Base-by-base conservation (phyloP, 106 monocot species). In the Dendrobium chrysotoxum region DNA sequence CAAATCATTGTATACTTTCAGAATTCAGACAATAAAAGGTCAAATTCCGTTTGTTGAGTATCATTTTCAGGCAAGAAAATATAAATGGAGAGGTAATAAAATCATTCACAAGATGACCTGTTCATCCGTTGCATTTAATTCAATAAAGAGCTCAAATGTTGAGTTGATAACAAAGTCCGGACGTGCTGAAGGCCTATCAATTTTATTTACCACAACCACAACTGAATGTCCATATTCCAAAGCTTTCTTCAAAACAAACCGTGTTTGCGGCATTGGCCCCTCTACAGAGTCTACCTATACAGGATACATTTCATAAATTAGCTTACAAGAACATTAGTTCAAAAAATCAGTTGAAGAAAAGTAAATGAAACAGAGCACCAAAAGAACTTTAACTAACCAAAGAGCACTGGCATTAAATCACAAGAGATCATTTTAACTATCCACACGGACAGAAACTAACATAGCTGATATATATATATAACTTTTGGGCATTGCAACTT, bases 71-170 rank as follows among this genome's bases (percentile, higher is more conserved):
- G 26, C 18, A 12, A 46, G 35, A 25, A 67, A 64, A 53, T 21
- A 68, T 40, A 8, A 15, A 2, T 77, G 30, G 46, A 23, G 64
- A 70, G 11, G 31, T 4, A 23, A 72, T 35, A 35, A 72, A 21
- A 67, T 9, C 39, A 15, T 31, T 75, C 6, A 55, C 40, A 79
- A 30, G 30, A 50, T 78, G 86, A 98, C 98, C 94, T 98, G 98
- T 83, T 98, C 95, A 85, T 98, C 98, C 28, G 92, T 95, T 23
- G 98, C 98, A 92, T 98, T 98, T 85, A 98, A 83, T 83, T 99
- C 99, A 77, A 99, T 95, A 84, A 99, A 99, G n/a, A 99, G 93
- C 83, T 99, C 99, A 83, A 99, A 99, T 58, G 99, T 99, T 41
- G 99, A 95, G 87, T 99, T 99, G 65, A 99, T 85, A 38, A 95